Base-by-base conservation (phyloP, 2,329 filamentous ascomycete species). In the Fusarium duplospermum region DNA sequence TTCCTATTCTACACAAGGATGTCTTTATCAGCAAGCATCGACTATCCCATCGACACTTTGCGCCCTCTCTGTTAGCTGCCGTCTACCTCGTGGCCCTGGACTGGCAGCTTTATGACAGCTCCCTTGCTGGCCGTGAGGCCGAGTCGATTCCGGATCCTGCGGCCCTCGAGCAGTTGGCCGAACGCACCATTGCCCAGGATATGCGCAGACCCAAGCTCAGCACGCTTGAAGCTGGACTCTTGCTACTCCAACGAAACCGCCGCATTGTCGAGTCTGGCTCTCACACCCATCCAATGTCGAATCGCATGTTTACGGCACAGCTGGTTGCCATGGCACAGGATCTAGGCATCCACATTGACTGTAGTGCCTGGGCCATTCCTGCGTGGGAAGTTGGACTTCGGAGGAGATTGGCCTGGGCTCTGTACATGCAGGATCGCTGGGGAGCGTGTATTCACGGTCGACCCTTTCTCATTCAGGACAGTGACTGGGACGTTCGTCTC, bases 381-480 rank as follows among this genome's bases (percentile, higher is more conserved):
- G 81, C 83, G 0, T 92, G 90, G 90, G 91, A 93, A 75, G 87
- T 89, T 63, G 88, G 90, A 0, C 82, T 92, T 20, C 84, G 91
- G 16, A 89, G 89, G 75, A 83, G 91, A 16, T 81, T 93, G 0
- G 90, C 89, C 0, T 93, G 91, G 91, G 90, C 87, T 2, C 80
- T 92, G 0, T 92, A 88, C 71, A 90, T 91, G 85, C 90, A 92
- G 77, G 91, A 93, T 71, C 90, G 89, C 75, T 91, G 88, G 89
- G 86, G 87, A 3, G 86, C 88, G 3, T 83, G 90, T 40, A 86
- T 89, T 31, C 87, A 89, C 72, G 89, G 90, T 9, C 84, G 89
- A 29, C 89, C 89, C 13, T 88, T 87, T 27, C 86, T 90, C 61
- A 88, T 91, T 27, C 80, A 81, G 13, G 80, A 83, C 4, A 83